Evolutionary conservation across 768 basidiomycete genomes (phyloP), one percentile per base, ranked within the genome.

Genomic region (Suillus spraguei): DNA sequence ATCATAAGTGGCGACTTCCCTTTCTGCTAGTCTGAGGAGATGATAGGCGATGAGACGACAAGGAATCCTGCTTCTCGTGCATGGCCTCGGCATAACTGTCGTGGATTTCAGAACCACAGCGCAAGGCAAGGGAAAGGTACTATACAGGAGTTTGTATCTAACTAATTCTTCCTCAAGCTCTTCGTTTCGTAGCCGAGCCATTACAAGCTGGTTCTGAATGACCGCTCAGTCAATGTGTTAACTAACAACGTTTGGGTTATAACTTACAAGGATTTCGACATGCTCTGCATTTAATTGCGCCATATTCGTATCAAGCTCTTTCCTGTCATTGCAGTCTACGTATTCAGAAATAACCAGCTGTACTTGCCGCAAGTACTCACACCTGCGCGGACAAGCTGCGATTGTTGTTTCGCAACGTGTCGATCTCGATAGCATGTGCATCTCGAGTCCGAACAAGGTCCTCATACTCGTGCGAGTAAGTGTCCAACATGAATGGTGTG

Each of bases 401-500:
- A 74, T 99, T 99, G 50, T 83, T 87, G 66, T 84, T 91, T 64
- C 92, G 83, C 28, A 99, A 82, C 41, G 83, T 81, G 68, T 97
- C 97, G 72, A 98, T 82, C 75, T 96, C 92, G 28, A 83, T 76
- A 0, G 90, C 88, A 76, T 97, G 94, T 63, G 91, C 91, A 64
- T 95, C 94, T 41, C 87, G 88, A 59, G 84, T 84, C 28, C 88
- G 85, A 63, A 92, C 78, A 60, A 88, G 77, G 63, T 97, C 95
- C 66, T 92, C 87, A 71, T 95, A 97, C 77, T 97, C 95, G 60
- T 88, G 91, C 38, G 89, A 85, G 72, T 93, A 97, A 22, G 87
- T 83, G 70, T 98, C 97, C 46, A 99, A 81, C 94, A 96, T 95
- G 77, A 99, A 96, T 0, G 97, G 94, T 5, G 96, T 97, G 67